Evolutionary conservation across 169 alveolate species (phyloP).

Genomic region (Eimeria necatrix): DNA sequence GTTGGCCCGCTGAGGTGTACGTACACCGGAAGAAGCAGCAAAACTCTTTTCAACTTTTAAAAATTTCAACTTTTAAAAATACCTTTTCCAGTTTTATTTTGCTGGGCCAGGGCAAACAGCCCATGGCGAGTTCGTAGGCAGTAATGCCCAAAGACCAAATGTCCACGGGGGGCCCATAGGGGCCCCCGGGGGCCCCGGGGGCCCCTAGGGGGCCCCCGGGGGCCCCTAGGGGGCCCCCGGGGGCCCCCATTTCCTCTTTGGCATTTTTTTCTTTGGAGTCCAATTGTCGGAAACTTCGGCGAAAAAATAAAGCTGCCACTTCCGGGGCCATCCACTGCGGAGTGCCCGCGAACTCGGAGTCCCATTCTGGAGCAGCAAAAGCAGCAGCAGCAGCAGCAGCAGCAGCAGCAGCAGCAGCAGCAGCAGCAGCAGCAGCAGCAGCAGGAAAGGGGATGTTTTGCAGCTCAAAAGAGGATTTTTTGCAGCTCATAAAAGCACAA

Average conservation of each 20-base stretch:
- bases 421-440: background rate
- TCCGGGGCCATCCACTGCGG: constrained; percentile 98
- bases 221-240: too few species aligned
- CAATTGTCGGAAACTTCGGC: background rate
- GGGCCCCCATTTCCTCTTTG: background rate
- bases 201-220: background rate
- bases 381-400: background rate
- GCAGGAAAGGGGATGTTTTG: background rate
- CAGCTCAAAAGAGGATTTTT: background rate
- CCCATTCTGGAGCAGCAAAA: background rate
- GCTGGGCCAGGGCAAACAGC: constrained; percentile 94
- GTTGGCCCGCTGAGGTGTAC: too few species aligned
- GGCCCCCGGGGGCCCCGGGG: background rate
- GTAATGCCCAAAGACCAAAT: constrained; percentile 96
- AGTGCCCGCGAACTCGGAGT: constrained; percentile 91
- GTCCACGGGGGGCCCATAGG: constrained; percentile 85
- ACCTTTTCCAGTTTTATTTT: constrained; percentile 76
- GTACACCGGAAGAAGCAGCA: too few species aligned
- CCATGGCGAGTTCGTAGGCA: constrained; percentile 94
- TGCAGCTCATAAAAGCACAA: background rate
- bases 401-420: background rate
- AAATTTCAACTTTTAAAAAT: background rate
- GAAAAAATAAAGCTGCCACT: constrained; percentile 82
- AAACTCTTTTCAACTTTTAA: too few species aligned
- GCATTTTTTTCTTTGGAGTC: too few species aligned